phyloP scores from a whole-genome alignment of 495 filamentous ascomycete species.

The Letharia columbiana region DNA sequence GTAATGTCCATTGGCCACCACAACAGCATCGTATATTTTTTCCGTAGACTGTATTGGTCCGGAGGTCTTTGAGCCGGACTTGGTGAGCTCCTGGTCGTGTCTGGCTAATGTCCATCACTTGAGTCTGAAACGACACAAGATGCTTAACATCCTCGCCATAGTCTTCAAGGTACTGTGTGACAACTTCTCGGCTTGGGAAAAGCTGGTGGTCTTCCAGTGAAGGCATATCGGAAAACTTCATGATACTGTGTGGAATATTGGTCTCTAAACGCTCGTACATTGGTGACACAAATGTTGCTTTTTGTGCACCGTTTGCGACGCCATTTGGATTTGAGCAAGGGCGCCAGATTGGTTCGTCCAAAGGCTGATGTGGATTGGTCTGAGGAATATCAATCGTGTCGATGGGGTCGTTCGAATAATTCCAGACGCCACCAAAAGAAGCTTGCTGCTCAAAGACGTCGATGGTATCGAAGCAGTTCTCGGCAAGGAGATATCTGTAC shows the following conservation, averaged over 20 bases:
- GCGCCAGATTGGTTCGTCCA: slow-evolving; percentile 39
- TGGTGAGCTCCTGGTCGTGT: slow-evolving; percentile 21
- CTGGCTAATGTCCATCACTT: slow-evolving; percentile 44
- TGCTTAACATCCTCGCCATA: slow-evolving; percentile 59
- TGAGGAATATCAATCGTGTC: slow-evolving; percentile 31
- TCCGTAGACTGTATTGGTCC: slow-evolving; percentile 30
- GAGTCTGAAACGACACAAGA: slow-evolving; percentile 48
- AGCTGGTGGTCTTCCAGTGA: slow-evolving; percentile 57
- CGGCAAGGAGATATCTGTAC: slow-evolving; percentile 63
- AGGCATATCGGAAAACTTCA: slow-evolving; percentile 65
- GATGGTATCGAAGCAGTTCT: slow-evolving; percentile 60
- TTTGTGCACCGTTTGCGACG: slow-evolving; percentile 20
- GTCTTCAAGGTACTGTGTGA: slow-evolving; percentile 62
- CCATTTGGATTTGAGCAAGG: slow-evolving; percentile 9
- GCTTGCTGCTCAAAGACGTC: slow-evolving; percentile 74
- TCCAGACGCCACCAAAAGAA: slow-evolving; percentile 75
- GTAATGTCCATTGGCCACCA: slow-evolving; percentile 80
- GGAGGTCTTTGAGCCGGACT: slow-evolving; percentile 43
- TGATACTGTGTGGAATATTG: slow-evolving; percentile 77
- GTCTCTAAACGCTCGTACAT: slow-evolving; percentile 76
- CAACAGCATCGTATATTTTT: slow-evolving; percentile 59
- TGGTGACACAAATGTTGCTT: slow-evolving; percentile 53
- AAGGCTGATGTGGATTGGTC: slow-evolving; percentile 34
- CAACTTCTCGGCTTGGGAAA: slow-evolving; percentile 59
- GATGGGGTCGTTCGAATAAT: slow-evolving; percentile 38